Evolutionary conservation across 345 rosid species (phyloP).

Genomic region (Salix udensis): DNA sequence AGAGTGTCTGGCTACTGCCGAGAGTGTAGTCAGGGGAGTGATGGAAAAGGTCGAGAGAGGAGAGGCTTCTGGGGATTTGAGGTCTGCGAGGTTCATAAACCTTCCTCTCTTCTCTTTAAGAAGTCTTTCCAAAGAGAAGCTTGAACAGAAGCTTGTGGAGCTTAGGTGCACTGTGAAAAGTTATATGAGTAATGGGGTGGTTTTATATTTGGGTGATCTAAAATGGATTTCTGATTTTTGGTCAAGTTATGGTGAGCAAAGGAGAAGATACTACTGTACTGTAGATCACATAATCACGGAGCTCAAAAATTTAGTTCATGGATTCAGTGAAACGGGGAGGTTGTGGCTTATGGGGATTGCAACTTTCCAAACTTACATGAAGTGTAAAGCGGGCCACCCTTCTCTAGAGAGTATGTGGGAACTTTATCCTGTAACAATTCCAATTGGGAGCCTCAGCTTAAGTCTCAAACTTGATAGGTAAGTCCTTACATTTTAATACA

Average conservation of each 20-base stretch:
- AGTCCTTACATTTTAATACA: neutral
- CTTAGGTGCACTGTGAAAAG: conserved; percentile 47
- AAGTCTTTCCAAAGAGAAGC: conserved; percentile 46
- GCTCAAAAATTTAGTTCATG: conserved; percentile 45
- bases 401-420: conserved; percentile 57
- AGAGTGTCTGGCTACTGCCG: conserved; percentile 37
- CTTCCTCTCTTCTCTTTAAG: conserved; percentile 51
- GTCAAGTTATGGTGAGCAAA: conserved; percentile 48
- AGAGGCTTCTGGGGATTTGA: conserved; percentile 37
- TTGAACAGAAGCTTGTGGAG: conserved; percentile 54
- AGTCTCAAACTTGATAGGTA: conserved; percentile 59
- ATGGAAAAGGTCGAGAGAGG: conserved; percentile 54
- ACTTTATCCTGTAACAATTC: conserved; percentile 47
- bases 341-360: conserved; percentile 55
- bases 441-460: conserved; percentile 52
- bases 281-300: conserved; percentile 55
- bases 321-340: conserved; percentile 33
- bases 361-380: conserved; percentile 50
- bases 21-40: conserved; percentile 46
- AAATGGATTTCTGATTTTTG: conserved; percentile 55
- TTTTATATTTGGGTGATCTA: conserved; percentile 63
- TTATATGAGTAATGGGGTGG: conserved; percentile 39
- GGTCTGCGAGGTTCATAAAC: conserved; percentile 44
- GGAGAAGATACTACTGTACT: conserved; percentile 37
- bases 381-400: conserved; percentile 59